A percentile compares a stretch with the other conserved stretches of the same genome.
These are phyloP conservation scores for Ophiosphaerella narmari DNA, from an alignment of 2,329 filamentous ascomycete species.

Conservation along the genomic window DNA sequence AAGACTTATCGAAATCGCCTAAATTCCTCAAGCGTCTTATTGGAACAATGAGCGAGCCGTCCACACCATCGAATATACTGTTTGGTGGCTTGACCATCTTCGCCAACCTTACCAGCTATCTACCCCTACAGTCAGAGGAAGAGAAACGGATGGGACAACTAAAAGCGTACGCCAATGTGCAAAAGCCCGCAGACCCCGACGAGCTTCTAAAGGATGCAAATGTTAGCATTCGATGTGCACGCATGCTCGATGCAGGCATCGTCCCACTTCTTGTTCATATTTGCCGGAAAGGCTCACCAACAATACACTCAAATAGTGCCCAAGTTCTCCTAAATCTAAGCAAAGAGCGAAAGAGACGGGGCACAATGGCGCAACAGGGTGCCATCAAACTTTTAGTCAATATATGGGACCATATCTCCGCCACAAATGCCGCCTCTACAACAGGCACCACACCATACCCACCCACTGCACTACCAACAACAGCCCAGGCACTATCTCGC, in stretches of 20 bases:
- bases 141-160: conserved; percentile 90
- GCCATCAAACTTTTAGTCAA: conserved; percentile 82
- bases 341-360: conserved; percentile 72
- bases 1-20: conserved; percentile 72
- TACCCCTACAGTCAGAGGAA: conserved; percentile 79
- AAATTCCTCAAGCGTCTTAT: conserved; percentile 73
- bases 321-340: conserved; percentile 79
- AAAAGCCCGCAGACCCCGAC: conserved; percentile 65
- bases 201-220: conserved; percentile 76
- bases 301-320: conserved; percentile 72
- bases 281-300: conserved; percentile 71
- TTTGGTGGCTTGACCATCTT: conserved; percentile 89
- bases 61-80: conserved; percentile 62
- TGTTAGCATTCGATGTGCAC: conserved; percentile 75
- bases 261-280: conserved; percentile 78
- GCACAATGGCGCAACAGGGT: conserved; percentile 89
- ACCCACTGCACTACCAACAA: conserved; percentile 53
- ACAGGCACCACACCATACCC: conserved; percentile 39
- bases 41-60: conserved; percentile 55
- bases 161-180: conserved; percentile 90
- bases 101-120: conserved; percentile 81
- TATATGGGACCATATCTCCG: conserved; percentile 63
- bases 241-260: conserved; percentile 77
- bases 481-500: conserved; percentile 80
- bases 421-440: conserved; percentile 51